These are phyloP conservation scores for Plenodomus lindquistii DNA, from an alignment of 2,329 filamentous ascomycete genomes.

Conservation along the genomic window DNA sequence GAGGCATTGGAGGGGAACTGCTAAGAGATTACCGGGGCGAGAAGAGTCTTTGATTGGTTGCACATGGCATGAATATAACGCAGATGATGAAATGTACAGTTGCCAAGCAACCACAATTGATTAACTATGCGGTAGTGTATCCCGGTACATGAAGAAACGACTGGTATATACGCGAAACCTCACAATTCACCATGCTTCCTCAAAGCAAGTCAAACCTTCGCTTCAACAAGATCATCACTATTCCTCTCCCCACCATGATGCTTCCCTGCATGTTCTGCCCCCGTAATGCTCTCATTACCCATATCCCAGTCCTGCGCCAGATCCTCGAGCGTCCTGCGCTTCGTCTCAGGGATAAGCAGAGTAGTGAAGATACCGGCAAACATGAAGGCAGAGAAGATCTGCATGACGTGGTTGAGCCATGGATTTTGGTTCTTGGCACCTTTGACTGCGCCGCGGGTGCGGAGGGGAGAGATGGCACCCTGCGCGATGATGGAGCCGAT, in stretches of 20 bases:
- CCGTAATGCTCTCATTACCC: slow-evolving; percentile 39
- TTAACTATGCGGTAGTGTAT: no score
- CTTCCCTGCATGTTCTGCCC: slow-evolving; percentile 23
- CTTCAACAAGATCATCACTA: slow-evolving; percentile 22
- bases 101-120: no score
- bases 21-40: no score
- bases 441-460: slow-evolving; percentile 55
- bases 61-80: no score
- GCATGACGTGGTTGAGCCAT: slow-evolving; percentile 73
- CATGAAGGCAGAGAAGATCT: slow-evolving; percentile 82
- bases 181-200: no score
- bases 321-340: slow-evolving; percentile 73
- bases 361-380: slow-evolving; percentile 69
- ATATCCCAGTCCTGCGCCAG: slow-evolving; percentile 54
- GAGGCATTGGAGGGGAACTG: no score
- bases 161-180: no score
- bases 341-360: slow-evolving; percentile 76
- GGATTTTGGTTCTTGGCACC: slow-evolving; percentile 54
- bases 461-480: slow-evolving; percentile 52
- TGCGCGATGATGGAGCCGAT: slow-evolving; percentile 56
- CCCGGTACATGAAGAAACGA: no score
- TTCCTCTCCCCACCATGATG: slow-evolving; percentile 15
- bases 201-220: background rate
- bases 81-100: no score
- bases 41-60: no score